A percentile compares a stretch with the other conserved stretches of the same genome.
These are phyloP conservation scores for Capronia coronata DNA, from an alignment of 2,329 filamentous ascomycete species.

Conservation along the genomic window DNA sequence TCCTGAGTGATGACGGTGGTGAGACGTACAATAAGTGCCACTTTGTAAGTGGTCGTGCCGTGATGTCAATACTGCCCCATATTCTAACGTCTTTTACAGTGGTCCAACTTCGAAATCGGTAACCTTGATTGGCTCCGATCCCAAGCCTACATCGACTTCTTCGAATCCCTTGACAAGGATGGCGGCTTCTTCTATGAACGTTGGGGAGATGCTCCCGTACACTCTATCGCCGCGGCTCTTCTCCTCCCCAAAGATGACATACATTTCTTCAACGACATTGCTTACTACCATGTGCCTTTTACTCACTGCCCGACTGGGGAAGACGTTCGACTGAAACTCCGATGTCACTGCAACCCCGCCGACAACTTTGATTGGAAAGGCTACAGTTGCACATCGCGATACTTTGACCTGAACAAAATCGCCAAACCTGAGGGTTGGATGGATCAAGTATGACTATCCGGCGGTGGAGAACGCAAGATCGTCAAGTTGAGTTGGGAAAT, in stretches of 20 bases:
- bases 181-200: slow-evolving; percentile 99
- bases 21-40: slow-evolving; percentile 96
- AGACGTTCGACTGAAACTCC: slow-evolving; percentile 72
- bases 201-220: slow-evolving; percentile 95
- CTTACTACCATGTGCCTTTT: slow-evolving; percentile 96
- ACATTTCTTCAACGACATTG: slow-evolving; percentile 98
- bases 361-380: slow-evolving; percentile 99
- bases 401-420: slow-evolving; percentile 74
- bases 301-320: slow-evolving; percentile 94
- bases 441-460: slow-evolving; percentile 48
- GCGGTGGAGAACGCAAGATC: slow-evolving; percentile 8
- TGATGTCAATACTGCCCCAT: too few species aligned
- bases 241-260: slow-evolving; percentile 88
- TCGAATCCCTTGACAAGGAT: slow-evolving; percentile 76
- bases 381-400: slow-evolving; percentile 87
- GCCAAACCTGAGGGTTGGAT: slow-evolving; percentile 82
- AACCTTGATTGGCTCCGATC: slow-evolving; percentile 90
- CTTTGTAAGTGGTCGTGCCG: slow-evolving; percentile 59
- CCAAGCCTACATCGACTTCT: slow-evolving; percentile 82
- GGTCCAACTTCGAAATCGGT: slow-evolving; percentile 98
- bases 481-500: slow-evolving; percentile 18
- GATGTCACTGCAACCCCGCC: slow-evolving; percentile 89
- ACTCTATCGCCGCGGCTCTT: slow-evolving; percentile 88
- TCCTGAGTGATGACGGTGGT: slow-evolving; percentile 85
- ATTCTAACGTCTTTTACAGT: slow-evolving; percentile 50